Base-by-base conservation (phyloP, 225 moss, liverwort and hornwort genomes). In the Neckera pumila region DNA sequence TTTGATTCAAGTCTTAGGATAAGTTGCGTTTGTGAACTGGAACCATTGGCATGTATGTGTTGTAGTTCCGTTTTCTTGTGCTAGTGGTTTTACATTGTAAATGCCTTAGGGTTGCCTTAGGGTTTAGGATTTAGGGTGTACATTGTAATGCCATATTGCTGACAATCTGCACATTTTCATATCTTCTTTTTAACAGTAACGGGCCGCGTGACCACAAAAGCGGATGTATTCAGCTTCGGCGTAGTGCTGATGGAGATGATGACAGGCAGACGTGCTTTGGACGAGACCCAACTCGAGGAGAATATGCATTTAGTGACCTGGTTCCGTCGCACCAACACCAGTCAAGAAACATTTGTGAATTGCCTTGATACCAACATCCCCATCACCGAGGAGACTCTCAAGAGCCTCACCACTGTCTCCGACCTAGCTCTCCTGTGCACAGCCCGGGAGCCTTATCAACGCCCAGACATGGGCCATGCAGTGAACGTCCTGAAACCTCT, bases 221-320 rank as follows among this genome's bases (percentile, higher is more conserved):
- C 95, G 57, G 98, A 98, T 75, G 98, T 98, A 6, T 98, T 96
- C 91, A 97, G 98, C 88, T 98, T 98, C 88, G 98, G 98, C 54
- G 98, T 98, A 13, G 94, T 96, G 57, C 66, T 98, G 47, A 95
- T 98, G 98, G 98, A 98, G 90, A 91, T 98, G 87, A 94, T 98
- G 59, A 98, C 98, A 17, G 98, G 98, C 34, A 91, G 95, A 43
- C 90, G 95, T 85, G 98, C 97, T 12, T 85, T 98, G 23, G 98
- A 98, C 31, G 98, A 98, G 72, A 96, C 95, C 4, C 91, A 98
- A 67, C 63, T 92, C 45, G 98, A 98, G 89, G 97, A 96, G 84
- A 96, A 98, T 47, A 97, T 98, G 96, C 98, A 97, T 82, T 90
- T 98, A 30, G 97, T 98, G 12, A 98, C 97, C 12, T 98, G 98